These are phyloP conservation scores for Taphrina pruni DNA, from an alignment of 1,139 yeast species.

Conservation along the genomic window DNA sequence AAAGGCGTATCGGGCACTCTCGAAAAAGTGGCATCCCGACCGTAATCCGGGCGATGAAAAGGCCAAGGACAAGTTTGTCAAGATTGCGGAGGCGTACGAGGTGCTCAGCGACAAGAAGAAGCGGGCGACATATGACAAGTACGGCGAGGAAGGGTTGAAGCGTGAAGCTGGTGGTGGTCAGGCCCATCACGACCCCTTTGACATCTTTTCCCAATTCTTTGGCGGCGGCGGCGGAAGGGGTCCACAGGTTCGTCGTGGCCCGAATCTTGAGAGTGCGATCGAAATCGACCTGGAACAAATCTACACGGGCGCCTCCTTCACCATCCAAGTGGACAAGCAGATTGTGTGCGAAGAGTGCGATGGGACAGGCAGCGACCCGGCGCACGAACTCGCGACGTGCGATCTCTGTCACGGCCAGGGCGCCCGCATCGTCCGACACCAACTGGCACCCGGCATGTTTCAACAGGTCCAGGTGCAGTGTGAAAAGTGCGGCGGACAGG, in stretches of 20 bases:
- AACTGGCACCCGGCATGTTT: slow-evolving; percentile 87
- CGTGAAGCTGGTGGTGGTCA: slow-evolving; percentile 53
- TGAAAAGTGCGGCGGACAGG: slow-evolving; percentile 79
- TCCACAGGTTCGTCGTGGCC: slow-evolving; percentile 62
- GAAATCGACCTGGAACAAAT: slow-evolving; percentile 67
- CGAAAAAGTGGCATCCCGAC: slow-evolving; percentile 93
- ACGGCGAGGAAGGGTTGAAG: slow-evolving; percentile 80
- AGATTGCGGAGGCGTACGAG: slow-evolving; percentile 93
- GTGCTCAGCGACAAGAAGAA: slow-evolving; percentile 78
- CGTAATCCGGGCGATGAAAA: slow-evolving; percentile 81
- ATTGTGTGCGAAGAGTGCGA: slow-evolving; percentile 76
- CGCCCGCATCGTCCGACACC: slow-evolving; percentile 66
- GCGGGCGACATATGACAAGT: slow-evolving; percentile 72
- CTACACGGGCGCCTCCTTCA: slow-evolving; percentile 68
- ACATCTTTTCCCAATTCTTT: slow-evolving; percentile 76
- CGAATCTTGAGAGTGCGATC: slow-evolving; percentile 64
- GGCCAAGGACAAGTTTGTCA: slow-evolving; percentile 85
- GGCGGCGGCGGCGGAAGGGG: slow-evolving; percentile 62
- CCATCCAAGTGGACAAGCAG: slow-evolving; percentile 70
- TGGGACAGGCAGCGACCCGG: slow-evolving; percentile 79
- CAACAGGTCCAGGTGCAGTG: slow-evolving; percentile 83
- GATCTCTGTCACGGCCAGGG: slow-evolving; percentile 77
- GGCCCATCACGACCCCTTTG: slow-evolving; percentile 65
- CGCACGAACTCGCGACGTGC: slow-evolving; percentile 71
- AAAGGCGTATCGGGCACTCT: slow-evolving; percentile 79